Percentiles rank a stretch among this genome's conserved stretches.
Evolutionary conservation across 371 early-diverging fungal species (phyloP).

Genomic region (Rhizopus arrhizus): DNA sequence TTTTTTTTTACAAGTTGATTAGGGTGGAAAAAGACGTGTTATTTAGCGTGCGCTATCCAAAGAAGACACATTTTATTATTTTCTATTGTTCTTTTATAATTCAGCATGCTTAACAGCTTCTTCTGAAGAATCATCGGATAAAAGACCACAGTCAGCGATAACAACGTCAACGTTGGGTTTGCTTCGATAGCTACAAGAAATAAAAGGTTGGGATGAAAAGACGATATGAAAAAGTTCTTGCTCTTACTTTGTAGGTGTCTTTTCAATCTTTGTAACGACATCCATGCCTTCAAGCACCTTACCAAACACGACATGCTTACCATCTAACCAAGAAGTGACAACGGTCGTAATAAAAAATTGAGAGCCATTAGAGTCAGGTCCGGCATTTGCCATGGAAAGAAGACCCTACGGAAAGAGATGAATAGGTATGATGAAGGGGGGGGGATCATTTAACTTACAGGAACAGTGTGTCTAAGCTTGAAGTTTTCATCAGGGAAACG

Average conservation of each 20-base stretch:
- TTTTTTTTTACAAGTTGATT: too few relatives aligned
- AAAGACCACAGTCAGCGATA: conserved; percentile 79
- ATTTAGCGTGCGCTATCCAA: too few relatives aligned
- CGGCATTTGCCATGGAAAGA: conserved; percentile 93
- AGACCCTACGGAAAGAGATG: not conserved
- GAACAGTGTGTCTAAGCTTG: conserved; percentile 78
- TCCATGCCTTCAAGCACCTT: conserved; percentile 83
- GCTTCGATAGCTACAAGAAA: conserved; percentile 44
- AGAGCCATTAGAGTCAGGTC: conserved; percentile 94
- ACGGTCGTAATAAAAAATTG: conserved; percentile 97
- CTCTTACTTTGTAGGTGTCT: conserved; percentile 52
- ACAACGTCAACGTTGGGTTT: conserved; percentile 65
- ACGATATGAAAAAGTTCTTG: not conserved
- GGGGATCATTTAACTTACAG: conserved; percentile 45
- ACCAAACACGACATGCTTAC: conserved; percentile 92
- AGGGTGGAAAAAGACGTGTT: too few relatives aligned
- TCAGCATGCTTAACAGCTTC: conserved; percentile 41
- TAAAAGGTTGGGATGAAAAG: too few relatives aligned
- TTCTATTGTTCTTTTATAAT: conserved; percentile 27
- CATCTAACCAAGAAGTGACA: conserved; percentile 79
- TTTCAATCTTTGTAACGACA: conserved; percentile 67
- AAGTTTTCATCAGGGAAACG: conserved; percentile 97
- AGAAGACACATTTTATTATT: too few relatives aligned
- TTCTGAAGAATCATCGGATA: conserved; percentile 25
- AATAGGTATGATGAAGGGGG: not conserved